Conservation (phyloP, 441 rosid genomes). For the Jatropha podagrica region DNA sequence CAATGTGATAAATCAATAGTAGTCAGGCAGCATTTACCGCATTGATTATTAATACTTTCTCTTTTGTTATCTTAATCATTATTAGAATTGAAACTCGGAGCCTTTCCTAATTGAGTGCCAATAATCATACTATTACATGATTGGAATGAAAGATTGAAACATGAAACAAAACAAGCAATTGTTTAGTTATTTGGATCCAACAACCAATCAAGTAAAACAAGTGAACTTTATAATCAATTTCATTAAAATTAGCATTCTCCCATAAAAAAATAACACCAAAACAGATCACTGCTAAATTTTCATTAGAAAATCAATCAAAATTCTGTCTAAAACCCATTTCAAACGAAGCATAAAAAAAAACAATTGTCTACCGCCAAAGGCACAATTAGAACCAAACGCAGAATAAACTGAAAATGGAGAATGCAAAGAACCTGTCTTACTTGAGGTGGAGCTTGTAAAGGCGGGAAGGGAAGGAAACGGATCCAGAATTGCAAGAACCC, state of each 20-base stretch:
- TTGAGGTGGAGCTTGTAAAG: slow-evolving; percentile 30
- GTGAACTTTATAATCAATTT: not conserved
- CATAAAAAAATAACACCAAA: not conserved
- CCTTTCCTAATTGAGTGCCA: not conserved
- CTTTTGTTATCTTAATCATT: not conserved
- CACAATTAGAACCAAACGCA: not conserved
- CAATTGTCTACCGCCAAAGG: not conserved
- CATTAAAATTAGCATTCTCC: not conserved
- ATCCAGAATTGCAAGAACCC: slow-evolving; percentile 25
- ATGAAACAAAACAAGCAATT: not conserved
- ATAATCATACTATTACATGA: not conserved
- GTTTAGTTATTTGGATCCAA: not conserved
- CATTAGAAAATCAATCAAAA: not conserved
- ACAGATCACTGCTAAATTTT: too few species aligned
- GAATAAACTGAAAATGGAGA: not conserved
- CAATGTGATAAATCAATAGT: not conserved
- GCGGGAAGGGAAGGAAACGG: slow-evolving; percentile 42
- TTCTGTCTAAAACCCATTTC: not conserved
- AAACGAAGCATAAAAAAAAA: not conserved
- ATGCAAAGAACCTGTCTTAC: slow-evolving; percentile 33
- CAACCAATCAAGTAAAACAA: not conserved
- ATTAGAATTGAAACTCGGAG: not conserved
- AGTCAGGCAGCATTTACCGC: not conserved
- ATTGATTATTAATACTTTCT: not conserved
- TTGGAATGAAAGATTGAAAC: not conserved